Evolutionary conservation across 2,329 filamentous ascomycete genomes (phyloP), one percentile per base, ranked within the genome.

Genomic region (Arthrobotrys iridis): DNA sequence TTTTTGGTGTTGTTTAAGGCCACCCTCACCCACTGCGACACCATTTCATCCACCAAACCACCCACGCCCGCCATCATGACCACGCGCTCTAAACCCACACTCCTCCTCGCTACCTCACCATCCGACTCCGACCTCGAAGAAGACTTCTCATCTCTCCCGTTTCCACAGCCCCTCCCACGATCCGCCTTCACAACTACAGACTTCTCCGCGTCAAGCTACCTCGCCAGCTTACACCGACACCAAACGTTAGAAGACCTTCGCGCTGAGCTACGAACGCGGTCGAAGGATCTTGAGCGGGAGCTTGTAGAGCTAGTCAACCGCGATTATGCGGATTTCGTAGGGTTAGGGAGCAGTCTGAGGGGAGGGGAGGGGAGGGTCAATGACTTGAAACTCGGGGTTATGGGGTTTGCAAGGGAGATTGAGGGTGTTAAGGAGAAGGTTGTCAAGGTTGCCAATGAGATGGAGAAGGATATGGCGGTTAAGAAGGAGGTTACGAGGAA

Each of bases 211-310:
- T 88, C 91, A 1, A 84, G 85, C 1, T 99, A 97, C 82, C 90
- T 99, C 83, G 93, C 89, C 5, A 90, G 91, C 0, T 86, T 97
- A 0, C 88, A 95, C 81, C 91, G 95, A 0, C 95, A 99, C 82
- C 95, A 99, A 82, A 97, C 94, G 0, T 91, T 99, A 52, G 93
- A 97, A 81, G 95, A 99, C 82, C 85, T 99, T 30, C 92, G 94
- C 35, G 84, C 90, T 3, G 96, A 99, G 80, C 86, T 99, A 13
- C 90, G 93, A 46, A 88, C 93, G 71, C 87, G 96, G 60, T 92
- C 90, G 78, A 88, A 91, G 78, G 87, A 90, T 18, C 89, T 99
- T 76, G 91, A 90, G 80, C 88, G 90, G 77, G 95, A 99, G 83
- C 86, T 99, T 1, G 86, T 99, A 15, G 94, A 97, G 83, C 88